Evolutionary conservation across 2,329 filamentous ascomycete genomes (phyloP).

Genomic region (Aquanectria penicillioides): DNA sequence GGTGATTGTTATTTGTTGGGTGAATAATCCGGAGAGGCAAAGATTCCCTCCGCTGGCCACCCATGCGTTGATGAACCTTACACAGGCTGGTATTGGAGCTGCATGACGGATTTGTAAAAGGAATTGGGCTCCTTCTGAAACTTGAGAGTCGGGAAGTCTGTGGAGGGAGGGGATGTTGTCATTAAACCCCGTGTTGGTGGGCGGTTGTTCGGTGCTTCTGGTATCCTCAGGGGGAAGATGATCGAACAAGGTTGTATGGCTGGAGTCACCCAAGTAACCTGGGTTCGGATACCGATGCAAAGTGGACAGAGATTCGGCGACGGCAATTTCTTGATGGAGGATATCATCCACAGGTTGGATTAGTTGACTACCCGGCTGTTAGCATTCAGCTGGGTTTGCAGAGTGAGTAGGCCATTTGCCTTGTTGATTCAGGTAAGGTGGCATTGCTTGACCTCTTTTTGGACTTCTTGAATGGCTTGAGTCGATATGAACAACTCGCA

Average conservation of each 20-base stretch:
- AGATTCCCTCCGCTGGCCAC: slow-evolving; percentile 11
- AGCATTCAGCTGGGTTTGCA: background rate
- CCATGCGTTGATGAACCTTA: slow-evolving; percentile 5
- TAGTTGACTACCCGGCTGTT: background rate
- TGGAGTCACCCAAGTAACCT: slow-evolving; percentile 35
- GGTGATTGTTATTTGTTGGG: background rate
- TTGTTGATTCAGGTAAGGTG: background rate
- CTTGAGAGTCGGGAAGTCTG: background rate
- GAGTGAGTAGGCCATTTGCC: background rate
- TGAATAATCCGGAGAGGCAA: slow-evolving; percentile 8
- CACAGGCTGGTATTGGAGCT: background rate
- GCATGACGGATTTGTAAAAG: slow-evolving; percentile 3
- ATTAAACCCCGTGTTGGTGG: too few species aligned
- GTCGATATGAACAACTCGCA: slow-evolving; percentile 8
- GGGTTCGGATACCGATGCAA: slow-evolving; percentile 33
- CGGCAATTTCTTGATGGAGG: background rate
- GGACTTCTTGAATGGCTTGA: slow-evolving; percentile 14
- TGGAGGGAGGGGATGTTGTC: background rate
- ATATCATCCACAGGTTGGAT: background rate
- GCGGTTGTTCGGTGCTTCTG: too few species aligned
- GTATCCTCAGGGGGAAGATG: slow-evolving; percentile 13
- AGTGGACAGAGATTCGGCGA: background rate
- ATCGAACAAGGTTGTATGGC: slow-evolving; percentile 30
- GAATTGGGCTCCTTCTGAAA: slow-evolving; percentile 8
- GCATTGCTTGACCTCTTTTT: background rate